phyloP scores from a whole-genome alignment of 176 grass and related monocot species.

The Aegilops bicornis region DNA sequence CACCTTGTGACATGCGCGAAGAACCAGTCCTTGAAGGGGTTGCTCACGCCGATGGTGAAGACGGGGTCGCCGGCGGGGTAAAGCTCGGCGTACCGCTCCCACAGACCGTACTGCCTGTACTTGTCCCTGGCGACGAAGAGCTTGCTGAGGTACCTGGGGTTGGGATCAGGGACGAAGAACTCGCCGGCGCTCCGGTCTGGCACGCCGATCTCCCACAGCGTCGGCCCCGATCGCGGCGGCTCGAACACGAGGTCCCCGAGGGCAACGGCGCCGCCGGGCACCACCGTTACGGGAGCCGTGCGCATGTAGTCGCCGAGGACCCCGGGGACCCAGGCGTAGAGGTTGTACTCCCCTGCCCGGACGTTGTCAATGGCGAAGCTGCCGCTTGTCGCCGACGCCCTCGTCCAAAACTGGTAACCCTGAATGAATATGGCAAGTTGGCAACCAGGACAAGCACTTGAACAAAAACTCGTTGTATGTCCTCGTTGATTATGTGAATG shows the following conservation, averaged over 20 bases:
- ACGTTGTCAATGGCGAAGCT: constrained; percentile 45
- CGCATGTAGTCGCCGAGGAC: constrained; percentile 65
- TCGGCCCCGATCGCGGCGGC: constrained; percentile 55
- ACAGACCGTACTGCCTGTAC: neutral
- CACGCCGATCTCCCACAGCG: constrained; percentile 76
- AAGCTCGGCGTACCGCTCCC: neutral
- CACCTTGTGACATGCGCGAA: neutral
- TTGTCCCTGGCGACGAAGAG: constrained; percentile 27
- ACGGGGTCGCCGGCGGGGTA: neutral
- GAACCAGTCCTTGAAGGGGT: neutral
- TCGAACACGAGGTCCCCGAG: constrained; percentile 47
- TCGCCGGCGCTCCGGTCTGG: constrained; percentile 66
- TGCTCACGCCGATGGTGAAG: neutral
- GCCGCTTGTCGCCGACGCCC: neutral
- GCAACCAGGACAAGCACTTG: too few species aligned
- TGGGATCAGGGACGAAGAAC: constrained; percentile 66
- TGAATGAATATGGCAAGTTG: neutral
- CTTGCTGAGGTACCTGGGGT: constrained; percentile 41
- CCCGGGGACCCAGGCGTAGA: constrained; percentile 74
- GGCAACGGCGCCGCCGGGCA: neutral
- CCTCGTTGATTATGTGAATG: too few species aligned
- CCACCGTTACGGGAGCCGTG: neutral
- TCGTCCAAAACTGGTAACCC: constrained; percentile 77
- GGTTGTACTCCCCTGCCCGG: constrained; percentile 44
- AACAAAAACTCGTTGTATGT: too few species aligned